Conservation (phyloP, 306 rosid species). For the Begonia loranthoides region DNA sequence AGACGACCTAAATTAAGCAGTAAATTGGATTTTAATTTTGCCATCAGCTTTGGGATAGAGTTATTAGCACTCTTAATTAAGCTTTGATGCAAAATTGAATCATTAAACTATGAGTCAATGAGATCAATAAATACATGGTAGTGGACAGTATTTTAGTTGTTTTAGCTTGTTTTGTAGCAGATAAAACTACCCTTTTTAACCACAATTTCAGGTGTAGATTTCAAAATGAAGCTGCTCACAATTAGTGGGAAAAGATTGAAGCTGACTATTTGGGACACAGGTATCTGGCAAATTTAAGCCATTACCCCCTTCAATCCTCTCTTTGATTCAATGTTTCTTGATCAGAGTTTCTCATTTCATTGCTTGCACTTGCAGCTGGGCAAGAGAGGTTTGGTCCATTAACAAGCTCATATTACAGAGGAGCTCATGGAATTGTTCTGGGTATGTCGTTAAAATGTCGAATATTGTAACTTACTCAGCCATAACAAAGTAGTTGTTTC, state of each 20-base stretch:
- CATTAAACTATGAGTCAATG: too few relatives aligned
- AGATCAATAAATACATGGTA: too few relatives aligned
- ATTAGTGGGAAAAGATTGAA: slow-evolving; percentile 70
- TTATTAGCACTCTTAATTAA: too few relatives aligned
- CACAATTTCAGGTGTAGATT: slow-evolving; percentile 71
- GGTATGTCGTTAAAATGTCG: slow-evolving; percentile 52
- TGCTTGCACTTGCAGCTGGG: slow-evolving; percentile 51
- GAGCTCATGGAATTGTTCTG: slow-evolving; percentile 88
- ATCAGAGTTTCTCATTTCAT: background rate
- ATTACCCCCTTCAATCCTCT: background rate
- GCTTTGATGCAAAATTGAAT: too few relatives aligned
- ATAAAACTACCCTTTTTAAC: too few relatives aligned
- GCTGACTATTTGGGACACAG: slow-evolving; percentile 99
- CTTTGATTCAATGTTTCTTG: background rate
- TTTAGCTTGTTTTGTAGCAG: too few relatives aligned
- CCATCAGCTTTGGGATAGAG: too few relatives aligned
- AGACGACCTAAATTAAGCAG: too few relatives aligned
- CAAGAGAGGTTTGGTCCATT: slow-evolving; percentile 96
- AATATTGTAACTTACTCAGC: too few relatives aligned
- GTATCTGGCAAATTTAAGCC: slow-evolving; percentile 16
- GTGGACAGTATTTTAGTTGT: too few relatives aligned
- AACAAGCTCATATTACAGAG: slow-evolving; percentile 86
- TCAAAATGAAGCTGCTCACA: slow-evolving; percentile 73
- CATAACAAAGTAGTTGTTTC: too few relatives aligned
- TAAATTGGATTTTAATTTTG: too few relatives aligned